Base-by-base conservation (phyloP, 768 basidiomycete genomes). In the Russula compacta region DNA sequence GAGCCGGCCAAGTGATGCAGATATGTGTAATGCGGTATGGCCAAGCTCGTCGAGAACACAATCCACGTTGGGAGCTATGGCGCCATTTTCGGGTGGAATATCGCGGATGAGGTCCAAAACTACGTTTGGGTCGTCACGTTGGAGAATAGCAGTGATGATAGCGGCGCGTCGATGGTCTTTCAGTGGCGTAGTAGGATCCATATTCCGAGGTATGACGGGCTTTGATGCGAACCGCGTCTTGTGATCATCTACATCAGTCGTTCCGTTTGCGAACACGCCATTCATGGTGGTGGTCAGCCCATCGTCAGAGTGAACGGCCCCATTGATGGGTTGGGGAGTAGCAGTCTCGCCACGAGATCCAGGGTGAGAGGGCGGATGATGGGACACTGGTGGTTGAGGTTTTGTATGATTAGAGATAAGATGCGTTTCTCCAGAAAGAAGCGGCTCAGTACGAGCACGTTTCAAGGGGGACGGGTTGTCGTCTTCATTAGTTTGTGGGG, bases 21-120 rank as follows among this genome's bases (percentile, higher is more conserved):
- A 95, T 63, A 98, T 81, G 71, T 99, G 97, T 14, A 99, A 78
- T 10, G 95, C 88, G 0, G 94, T 92, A 71, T 99, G 97, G 0
- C 92, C 92, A 68, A 93, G 88, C 65, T 97, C 92, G 68, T 99
- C 97, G 44, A 99, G 81, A 44, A 95, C 79, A n/a, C 81, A 78
- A 69, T 98, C 89, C 51, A 92, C 75, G 60, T 94, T 91, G 40
- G 69, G 57, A 6, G 72, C 69, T 17, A 69, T 58, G 24, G 71
- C 69, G 15, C 73, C 69, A 54, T 70, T 70, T 56, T 78, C 71
- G 1, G 81, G 76, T 6, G 81, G 76, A 21, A 86, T 77, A 70
- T 85, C 85, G 47, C 85, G 85, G 21, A 92, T 73, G 32, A 85
- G 74, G 51, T 86, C 81, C 3, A 92, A 71, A 5, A 92, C 78